Percentiles rank a stretch among this genome's conserved stretches.
Conservation (phyloP, 2,329 filamentous ascomycete genomes). For the Sporothrix euskadiensis region DNA sequence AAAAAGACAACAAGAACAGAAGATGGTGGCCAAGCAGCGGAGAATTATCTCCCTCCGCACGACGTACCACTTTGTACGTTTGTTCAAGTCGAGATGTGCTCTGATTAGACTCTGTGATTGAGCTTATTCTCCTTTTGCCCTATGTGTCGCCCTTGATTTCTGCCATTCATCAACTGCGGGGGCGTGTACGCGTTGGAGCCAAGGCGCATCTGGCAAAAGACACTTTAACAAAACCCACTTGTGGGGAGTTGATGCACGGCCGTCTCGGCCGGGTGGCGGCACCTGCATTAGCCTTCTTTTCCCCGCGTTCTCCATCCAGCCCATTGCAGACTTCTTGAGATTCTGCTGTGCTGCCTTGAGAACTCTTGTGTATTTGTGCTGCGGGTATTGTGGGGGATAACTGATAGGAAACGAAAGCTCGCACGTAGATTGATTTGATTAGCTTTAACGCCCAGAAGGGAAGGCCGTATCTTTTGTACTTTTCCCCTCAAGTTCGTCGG, state of each 20-base stretch:
- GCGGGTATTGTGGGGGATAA: background rate
- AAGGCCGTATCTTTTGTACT: background rate
- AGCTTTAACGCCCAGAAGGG: background rate
- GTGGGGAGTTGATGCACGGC: background rate
- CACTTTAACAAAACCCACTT: background rate
- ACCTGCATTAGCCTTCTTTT: conserved; percentile 13
- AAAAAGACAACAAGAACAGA: background rate
- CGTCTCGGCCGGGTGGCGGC: conserved; percentile 3
- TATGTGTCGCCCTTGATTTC: background rate
- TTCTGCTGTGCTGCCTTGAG: background rate
- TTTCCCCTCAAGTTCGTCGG: background rate
- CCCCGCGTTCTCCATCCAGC: background rate
- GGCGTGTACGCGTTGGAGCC: background rate
- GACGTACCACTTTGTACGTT: background rate
- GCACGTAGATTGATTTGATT: background rate
- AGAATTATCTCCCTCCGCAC: background rate
- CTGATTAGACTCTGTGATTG: background rate
- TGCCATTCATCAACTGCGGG: background rate
- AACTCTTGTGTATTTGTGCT: background rate
- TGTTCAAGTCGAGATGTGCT: background rate
- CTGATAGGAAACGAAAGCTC: background rate
- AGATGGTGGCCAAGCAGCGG: background rate
- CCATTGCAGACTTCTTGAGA: background rate
- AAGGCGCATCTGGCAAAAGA: background rate
- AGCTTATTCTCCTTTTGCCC: background rate